A percentile compares a stretch with the other conserved stretches of the same genome.
Evolutionary conservation across 2,329 filamentous ascomycete species (phyloP).

Genomic region (Aureobasidium melanogenum): DNA sequence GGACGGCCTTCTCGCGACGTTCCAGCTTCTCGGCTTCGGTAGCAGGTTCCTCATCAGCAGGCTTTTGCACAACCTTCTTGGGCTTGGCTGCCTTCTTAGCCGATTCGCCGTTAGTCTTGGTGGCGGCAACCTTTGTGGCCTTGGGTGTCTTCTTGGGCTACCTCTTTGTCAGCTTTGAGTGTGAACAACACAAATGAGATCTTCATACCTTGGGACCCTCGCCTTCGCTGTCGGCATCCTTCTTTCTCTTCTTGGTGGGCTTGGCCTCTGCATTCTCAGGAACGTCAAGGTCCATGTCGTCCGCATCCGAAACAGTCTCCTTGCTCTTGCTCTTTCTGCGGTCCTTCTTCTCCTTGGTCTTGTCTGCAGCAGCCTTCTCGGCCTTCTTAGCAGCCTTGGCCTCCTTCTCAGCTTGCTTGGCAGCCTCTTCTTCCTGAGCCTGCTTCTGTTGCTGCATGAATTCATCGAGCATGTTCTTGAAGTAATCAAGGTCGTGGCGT

Average conservation of each 20-base stretch:
- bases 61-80: conserved; percentile 37
- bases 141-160: conserved; percentile 44
- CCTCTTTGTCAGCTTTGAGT: neutral
- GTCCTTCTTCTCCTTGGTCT: conserved; percentile 45
- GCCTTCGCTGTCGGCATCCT: conserved; percentile 53
- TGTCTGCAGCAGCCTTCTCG: conserved; percentile 22
- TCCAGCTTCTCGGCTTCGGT: conserved; percentile 47
- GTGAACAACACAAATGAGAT: neutral
- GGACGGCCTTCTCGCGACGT: conserved; percentile 59
- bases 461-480: conserved; percentile 65
- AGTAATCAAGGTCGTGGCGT: conserved; percentile 67
- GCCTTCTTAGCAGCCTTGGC: conserved; percentile 35
- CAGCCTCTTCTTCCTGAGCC: conserved; percentile 37
- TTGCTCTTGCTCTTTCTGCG: conserved; percentile 29
- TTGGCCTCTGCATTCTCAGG: conserved; percentile 57
- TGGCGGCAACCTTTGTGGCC: conserved; percentile 37
- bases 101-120: conserved; percentile 30
- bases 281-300: conserved; percentile 34
- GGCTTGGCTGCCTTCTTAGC: conserved; percentile 27
- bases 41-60: conserved; percentile 49
- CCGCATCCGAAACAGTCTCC: conserved; percentile 17
- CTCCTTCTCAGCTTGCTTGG: conserved; percentile 31
- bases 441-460: conserved; percentile 48
- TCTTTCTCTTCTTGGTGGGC: conserved; percentile 72
- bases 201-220: conserved; percentile 55